A percentile compares a stretch with the other conserved stretches of the same genome.
Conservation (phyloP, 352 stramenopile genomes). For the Aphanomyces invadans region DNA sequence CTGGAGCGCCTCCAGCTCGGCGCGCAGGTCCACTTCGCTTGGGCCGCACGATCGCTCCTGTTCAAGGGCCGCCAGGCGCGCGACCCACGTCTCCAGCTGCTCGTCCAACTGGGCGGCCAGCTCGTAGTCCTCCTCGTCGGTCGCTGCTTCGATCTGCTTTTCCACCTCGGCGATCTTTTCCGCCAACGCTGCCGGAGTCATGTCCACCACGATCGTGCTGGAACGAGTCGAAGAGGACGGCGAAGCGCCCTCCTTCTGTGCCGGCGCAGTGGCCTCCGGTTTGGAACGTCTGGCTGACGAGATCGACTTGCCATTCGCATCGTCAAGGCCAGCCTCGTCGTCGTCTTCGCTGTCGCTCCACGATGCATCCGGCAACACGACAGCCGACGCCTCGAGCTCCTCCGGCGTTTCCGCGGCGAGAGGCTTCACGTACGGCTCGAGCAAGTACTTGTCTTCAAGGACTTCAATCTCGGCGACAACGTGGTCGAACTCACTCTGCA, state of each 20-base stretch:
- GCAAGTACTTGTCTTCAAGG: conserved; percentile 57
- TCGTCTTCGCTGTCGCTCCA: conserved; percentile 34
- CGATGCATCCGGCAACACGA: conserved; percentile 45
- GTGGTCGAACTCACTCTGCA: conserved; percentile 70
- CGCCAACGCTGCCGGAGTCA: conserved; percentile 45
- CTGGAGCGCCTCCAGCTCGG: conserved; percentile 25
- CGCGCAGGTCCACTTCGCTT: conserved; percentile 9
- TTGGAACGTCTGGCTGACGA: conserved; percentile 3
- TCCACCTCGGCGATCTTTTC: conserved; percentile 56
- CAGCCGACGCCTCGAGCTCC: conserved; percentile 23
- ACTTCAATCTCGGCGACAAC: conserved; percentile 51
- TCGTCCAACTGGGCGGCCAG: conserved; percentile 66
- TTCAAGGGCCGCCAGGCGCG: not conserved
- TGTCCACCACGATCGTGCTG: conserved; percentile 10
- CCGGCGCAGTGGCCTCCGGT: conserved; percentile 15
- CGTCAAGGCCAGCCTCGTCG: conserved; percentile 29
- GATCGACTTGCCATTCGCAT: not conserved
- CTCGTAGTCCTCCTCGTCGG: conserved; percentile 76
- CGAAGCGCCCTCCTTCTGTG: conserved; percentile 30
- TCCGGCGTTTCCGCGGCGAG: conserved; percentile 46
- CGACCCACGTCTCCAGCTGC: conserved; percentile 53
- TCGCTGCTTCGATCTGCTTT: conserved; percentile 58
- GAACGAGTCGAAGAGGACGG: too few species aligned
- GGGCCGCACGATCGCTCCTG: not conserved
- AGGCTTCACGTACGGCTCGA: conserved; percentile 38